These are phyloP conservation scores for Termitomyces sp. DNA, from an alignment of 768 basidiomycete species.

Conservation along the genomic window DNA sequence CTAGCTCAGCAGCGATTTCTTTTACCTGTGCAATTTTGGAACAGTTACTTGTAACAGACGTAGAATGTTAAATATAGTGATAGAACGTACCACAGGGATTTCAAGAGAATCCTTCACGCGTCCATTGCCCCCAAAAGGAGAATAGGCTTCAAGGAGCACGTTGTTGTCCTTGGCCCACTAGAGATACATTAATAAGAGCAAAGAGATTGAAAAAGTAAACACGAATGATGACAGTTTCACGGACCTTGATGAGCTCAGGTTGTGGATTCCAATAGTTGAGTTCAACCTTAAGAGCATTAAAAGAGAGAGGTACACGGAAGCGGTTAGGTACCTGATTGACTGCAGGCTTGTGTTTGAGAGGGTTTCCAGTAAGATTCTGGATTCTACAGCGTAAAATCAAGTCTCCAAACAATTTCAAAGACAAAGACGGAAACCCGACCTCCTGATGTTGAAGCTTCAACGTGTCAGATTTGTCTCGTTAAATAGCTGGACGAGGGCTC, in stretches of 20 bases:
- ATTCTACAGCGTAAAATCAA: slow-evolving; percentile 26
- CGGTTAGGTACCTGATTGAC: slow-evolving; percentile 49
- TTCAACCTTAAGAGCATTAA: slow-evolving; percentile 38
- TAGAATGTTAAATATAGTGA: neutral
- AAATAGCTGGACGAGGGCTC: slow-evolving; percentile 10
- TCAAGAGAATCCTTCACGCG: slow-evolving; percentile 52
- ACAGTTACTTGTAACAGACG: neutral
- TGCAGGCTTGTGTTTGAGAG: slow-evolving; percentile 55
- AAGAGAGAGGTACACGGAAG: neutral
- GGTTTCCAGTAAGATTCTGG: slow-evolving; percentile 56
- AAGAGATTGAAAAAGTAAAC: neutral
- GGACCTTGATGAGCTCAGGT: slow-evolving; percentile 62
- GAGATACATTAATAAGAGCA: neutral
- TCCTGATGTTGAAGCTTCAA: slow-evolving; percentile 59
- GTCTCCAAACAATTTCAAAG: slow-evolving; percentile 9
- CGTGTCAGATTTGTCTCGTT: neutral
- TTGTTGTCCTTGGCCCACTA: slow-evolving; percentile 66
- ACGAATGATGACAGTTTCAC: neutral
- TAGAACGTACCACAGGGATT: slow-evolving; percentile 42
- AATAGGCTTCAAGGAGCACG: slow-evolving; percentile 70
- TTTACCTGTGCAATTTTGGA: slow-evolving; percentile 33
- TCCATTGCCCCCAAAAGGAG: slow-evolving; percentile 61
- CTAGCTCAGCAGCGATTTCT: slow-evolving; percentile 52
- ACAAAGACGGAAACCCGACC: slow-evolving; percentile 19
- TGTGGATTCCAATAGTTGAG: slow-evolving; percentile 76